phyloP scores from a whole-genome alignment of 495 filamentous ascomycete species.

The Neurospora hispaniola region DNA sequence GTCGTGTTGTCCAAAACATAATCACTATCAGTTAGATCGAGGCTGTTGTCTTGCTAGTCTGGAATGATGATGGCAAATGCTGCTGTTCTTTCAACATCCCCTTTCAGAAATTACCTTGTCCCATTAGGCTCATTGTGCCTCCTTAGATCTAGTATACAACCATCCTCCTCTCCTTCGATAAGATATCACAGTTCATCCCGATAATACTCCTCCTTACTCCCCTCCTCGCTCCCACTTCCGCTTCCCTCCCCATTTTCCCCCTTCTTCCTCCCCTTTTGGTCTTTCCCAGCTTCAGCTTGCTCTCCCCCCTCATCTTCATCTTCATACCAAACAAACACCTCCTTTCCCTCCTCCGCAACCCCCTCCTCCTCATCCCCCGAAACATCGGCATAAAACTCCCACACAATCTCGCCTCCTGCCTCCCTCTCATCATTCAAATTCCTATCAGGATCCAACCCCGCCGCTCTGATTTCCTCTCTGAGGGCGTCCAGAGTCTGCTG shows the following conservation, averaged over 20 bases:
- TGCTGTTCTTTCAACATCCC: background rate
- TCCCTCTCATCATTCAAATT: background rate
- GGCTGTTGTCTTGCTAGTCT: background rate
- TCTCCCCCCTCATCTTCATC: background rate
- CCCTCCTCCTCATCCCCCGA: background rate
- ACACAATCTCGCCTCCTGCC: background rate
- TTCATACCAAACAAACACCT: background rate
- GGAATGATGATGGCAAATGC: background rate
- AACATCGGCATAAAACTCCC: background rate
- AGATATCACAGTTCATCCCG: conserved; percentile 29
- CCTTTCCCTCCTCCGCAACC: background rate
- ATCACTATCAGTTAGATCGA: background rate
- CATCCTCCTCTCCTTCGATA: background rate
- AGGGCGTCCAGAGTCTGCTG: conserved; percentile 55
- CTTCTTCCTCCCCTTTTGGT: background rate
- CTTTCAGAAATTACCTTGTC: background rate
- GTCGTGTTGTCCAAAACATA: background rate
- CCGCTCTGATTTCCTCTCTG: conserved; percentile 44
- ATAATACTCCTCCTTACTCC: conserved; percentile 37
- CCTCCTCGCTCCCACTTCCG: conserved; percentile 17
- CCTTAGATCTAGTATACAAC: background rate
- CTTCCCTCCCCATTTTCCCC: background rate
- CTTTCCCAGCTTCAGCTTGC: background rate
- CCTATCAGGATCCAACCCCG: conserved; percentile 21
- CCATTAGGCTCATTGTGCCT: background rate